phyloP scores from a whole-genome alignment of 805 yeast genomes.

The Yarrowia sp. region DNA sequence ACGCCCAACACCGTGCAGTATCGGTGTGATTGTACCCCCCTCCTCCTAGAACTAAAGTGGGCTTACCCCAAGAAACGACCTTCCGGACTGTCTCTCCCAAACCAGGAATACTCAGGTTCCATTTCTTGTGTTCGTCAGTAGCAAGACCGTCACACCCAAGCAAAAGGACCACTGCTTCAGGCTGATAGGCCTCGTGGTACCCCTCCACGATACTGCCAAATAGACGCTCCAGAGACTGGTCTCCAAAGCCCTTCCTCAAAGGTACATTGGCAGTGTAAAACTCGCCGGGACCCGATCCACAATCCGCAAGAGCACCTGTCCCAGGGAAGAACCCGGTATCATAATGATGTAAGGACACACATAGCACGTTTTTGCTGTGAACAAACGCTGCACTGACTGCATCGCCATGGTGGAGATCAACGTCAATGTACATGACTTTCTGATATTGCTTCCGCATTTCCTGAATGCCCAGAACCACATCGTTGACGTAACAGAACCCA shows the following conservation, averaged over 20 bases:
- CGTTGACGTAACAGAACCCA: constrained; percentile 74
- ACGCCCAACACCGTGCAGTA: constrained; percentile 60
- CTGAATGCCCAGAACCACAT: constrained; percentile 55
- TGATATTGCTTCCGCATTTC: constrained; percentile 46
- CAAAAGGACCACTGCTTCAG: constrained; percentile 59
- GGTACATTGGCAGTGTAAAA: constrained; percentile 53
- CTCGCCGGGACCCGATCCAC: constrained; percentile 41
- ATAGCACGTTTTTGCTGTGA: constrained; percentile 52
- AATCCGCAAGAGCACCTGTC: constrained; percentile 48
- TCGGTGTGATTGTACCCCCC: constrained; percentile 70
- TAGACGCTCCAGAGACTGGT: constrained; percentile 42
- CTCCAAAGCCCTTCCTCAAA: constrained; percentile 53
- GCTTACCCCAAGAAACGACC: constrained; percentile 37
- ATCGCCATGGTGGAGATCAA: constrained; percentile 79
- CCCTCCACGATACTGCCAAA: constrained; percentile 46
- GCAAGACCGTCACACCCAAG: constrained; percentile 73
- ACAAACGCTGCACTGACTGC: constrained; percentile 69
- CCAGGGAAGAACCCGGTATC: constrained; percentile 75
- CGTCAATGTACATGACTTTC: constrained; percentile 58
- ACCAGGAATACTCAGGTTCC: constrained; percentile 63
- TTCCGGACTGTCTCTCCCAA: constrained; percentile 40
- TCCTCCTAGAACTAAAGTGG: constrained; percentile 61
- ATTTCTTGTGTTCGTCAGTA: constrained; percentile 60
- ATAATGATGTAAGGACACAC: constrained; percentile 60
- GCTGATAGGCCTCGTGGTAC: constrained; percentile 39